Evolutionary conservation across 495 filamentous ascomycete genomes (phyloP).

Genomic region (Amorphotheca resinae): DNA sequence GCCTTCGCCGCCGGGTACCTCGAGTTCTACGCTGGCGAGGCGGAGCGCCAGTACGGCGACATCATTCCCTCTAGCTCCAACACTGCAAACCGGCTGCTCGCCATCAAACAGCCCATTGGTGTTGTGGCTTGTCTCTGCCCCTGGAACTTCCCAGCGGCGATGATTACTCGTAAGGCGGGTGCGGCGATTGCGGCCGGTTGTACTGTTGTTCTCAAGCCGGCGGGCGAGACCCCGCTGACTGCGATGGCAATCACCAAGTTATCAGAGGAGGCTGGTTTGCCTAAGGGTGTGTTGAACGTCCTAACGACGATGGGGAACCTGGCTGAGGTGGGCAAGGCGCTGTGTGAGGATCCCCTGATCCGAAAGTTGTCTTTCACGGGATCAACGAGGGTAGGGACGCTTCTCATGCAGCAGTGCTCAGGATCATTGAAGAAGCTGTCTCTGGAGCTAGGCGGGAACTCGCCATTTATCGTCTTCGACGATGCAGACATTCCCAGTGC

Average conservation of each 20-base stretch:
- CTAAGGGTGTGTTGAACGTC: constrained; percentile 70
- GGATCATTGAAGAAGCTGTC: constrained; percentile 71
- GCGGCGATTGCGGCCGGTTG: constrained; percentile 37
- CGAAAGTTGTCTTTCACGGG: constrained; percentile 83
- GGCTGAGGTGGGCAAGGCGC: constrained; percentile 52
- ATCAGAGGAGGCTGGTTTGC: constrained; percentile 66
- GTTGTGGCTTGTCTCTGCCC: constrained; percentile 20
- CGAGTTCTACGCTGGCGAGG: constrained; percentile 72
- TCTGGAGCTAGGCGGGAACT: constrained; percentile 79
- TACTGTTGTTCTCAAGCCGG: constrained; percentile 71
- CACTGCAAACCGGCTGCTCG: constrained; percentile 16
- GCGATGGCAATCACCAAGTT: constrained; percentile 69
- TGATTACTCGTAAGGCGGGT: constrained; percentile 28
- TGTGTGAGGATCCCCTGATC: constrained; percentile 55
- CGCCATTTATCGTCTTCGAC: constrained; percentile 85
- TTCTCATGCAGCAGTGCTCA: constrained; percentile 68
- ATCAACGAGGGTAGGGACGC: constrained; percentile 64
- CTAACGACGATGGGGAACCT: constrained; percentile 59
- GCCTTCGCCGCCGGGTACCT: constrained; percentile 62
- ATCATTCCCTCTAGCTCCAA: constrained; percentile 25
- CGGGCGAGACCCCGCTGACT: constrained; percentile 73
- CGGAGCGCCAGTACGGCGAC: constrained; percentile 55
- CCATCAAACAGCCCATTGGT: constrained; percentile 27
- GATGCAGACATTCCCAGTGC: constrained; percentile 70
- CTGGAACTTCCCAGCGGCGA: constrained; percentile 29